Percentiles rank a stretch among this genome's conserved stretches.
Evolutionary conservation across 2,329 filamentous ascomycete genomes (phyloP).

Genomic region (Trichoderma guizhouense): DNA sequence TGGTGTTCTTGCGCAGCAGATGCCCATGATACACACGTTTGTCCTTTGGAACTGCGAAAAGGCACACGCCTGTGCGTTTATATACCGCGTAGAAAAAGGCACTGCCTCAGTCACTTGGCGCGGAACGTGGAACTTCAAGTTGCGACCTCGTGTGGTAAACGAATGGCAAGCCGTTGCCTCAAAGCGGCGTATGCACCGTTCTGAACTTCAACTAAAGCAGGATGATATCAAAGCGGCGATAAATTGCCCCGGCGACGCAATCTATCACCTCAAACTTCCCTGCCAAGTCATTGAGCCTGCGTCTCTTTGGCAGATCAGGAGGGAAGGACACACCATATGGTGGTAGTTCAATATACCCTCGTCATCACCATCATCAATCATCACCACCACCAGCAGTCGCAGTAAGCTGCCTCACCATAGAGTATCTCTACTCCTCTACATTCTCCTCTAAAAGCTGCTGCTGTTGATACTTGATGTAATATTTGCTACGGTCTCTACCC

Average conservation of each 20-base stretch:
- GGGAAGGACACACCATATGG: conserved; percentile 21
- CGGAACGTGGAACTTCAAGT: conserved; percentile 31
- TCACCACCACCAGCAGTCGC: not conserved
- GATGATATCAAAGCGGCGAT: conserved; percentile 18
- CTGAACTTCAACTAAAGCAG: conserved; percentile 20
- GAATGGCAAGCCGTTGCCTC: conserved; percentile 18
- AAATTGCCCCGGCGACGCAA: conserved; percentile 31
- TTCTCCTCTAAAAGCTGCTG: too few species aligned
- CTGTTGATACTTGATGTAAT: not conserved
- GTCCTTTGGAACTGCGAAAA: conserved; percentile 34
- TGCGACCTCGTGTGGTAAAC: conserved; percentile 27
- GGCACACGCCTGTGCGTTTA: conserved; percentile 33
- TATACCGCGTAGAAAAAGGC: conserved; percentile 27
- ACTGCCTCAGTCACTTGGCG: conserved; percentile 31
- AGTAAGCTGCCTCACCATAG: too few species aligned
- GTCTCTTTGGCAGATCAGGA: conserved; percentile 35
- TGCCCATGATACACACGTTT: conserved; percentile 32
- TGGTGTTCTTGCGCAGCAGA: conserved; percentile 24
- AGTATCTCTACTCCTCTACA: too few species aligned
- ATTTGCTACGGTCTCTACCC: too few species aligned
- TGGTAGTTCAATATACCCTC: not conserved
- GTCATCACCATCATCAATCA: too few species aligned
- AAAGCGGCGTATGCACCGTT: not conserved
- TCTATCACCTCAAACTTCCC: conserved; percentile 31
- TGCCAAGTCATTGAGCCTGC: conserved; percentile 31